These are phyloP conservation scores for Calendula officinalis DNA, from an alignment of 129 eudicot genomes.

Conservation along the genomic window DNA sequence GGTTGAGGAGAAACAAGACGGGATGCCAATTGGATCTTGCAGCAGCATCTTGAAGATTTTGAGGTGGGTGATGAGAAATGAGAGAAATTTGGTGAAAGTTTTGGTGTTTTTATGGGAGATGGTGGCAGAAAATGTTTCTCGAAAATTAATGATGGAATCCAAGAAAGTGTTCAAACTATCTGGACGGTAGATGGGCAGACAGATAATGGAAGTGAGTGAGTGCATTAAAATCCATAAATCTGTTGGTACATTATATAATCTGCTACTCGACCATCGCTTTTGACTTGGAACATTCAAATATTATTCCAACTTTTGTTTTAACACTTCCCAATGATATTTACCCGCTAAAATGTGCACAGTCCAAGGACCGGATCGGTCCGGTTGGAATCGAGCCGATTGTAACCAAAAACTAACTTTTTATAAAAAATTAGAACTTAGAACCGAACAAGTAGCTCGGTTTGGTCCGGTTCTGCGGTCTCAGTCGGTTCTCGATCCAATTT, in stretches of 20 bases:
- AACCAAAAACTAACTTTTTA: too few species aligned
- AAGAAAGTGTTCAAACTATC: slow-evolving; percentile 36
- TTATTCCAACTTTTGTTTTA: slow-evolving; percentile 36
- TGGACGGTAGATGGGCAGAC: slow-evolving; percentile 25
- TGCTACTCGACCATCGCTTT: slow-evolving; percentile 6
- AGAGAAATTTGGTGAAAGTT: not conserved
- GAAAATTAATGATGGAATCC: not conserved
- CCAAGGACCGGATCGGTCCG: too few species aligned
- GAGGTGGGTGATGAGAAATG: slow-evolving; percentile 7
- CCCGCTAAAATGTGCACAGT: too few species aligned
- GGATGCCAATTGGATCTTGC: slow-evolving; percentile 71
- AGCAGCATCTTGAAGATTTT: slow-evolving; percentile 43
- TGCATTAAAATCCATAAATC: slow-evolving; percentile 19
- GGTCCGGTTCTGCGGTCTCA: too few species aligned
- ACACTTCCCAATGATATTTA: not conserved
- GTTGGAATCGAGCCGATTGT: too few species aligned
- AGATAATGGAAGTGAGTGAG: slow-evolving; percentile 43
- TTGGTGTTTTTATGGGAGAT: slow-evolving; percentile 21
- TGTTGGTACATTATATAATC: slow-evolving; percentile 8
- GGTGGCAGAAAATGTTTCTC: slow-evolving; percentile 29
- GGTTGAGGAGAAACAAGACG: slow-evolving; percentile 62
- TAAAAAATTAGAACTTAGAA: too few species aligned
- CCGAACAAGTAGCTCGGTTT: too few species aligned
- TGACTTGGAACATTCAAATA: slow-evolving; percentile 19
- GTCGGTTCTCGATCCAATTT: too few species aligned